phyloP scores from a whole-genome alignment of 2,329 filamentous ascomycete species.

The Exophiala bonariae region DNA sequence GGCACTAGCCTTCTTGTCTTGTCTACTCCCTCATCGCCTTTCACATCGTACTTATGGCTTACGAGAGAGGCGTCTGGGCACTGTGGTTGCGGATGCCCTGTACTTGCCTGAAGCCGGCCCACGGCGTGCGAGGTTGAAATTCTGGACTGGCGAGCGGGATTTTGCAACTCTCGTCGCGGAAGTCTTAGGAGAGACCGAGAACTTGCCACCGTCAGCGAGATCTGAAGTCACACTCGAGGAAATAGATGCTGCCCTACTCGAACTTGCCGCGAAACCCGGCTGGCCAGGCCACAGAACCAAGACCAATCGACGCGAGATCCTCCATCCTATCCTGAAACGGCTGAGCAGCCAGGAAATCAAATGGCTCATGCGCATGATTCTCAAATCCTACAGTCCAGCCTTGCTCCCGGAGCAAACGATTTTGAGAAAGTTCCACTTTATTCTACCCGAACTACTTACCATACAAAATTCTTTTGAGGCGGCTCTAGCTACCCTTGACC shows the following conservation, averaged over 20 bases:
- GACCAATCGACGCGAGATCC: conserved; percentile 26
- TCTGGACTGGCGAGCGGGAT: conserved; percentile 47
- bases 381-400: conserved; percentile 74
- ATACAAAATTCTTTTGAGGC: conserved; percentile 25
- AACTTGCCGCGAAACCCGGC: conserved; percentile 65
- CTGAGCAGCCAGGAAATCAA: conserved; percentile 72
- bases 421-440: conserved; percentile 64
- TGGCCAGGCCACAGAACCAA: conserved; percentile 41
- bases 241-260: conserved; percentile 66
- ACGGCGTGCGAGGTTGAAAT: no score
- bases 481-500: conserved; percentile 17
- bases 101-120: conserved; percentile 42
- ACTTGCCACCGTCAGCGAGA: conserved; percentile 32
- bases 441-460: conserved; percentile 57
- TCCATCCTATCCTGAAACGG: conserved; percentile 60
- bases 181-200: conserved; percentile 61
- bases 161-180: conserved; percentile 70
- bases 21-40: conserved; percentile 72
- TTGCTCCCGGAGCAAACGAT: conserved; percentile 59
- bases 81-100: conserved; percentile 68
- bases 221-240: conserved; percentile 66
- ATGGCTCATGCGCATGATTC: conserved; percentile 79
- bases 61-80: conserved; percentile 60
- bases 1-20: conserved; percentile 68
- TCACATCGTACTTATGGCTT: conserved; percentile 77